Percentiles rank a stretch among this genome's conserved stretches.
Evolutionary conservation across 331 rosid genomes (phyloP).

Genomic region (Prunus yedoensis): DNA sequence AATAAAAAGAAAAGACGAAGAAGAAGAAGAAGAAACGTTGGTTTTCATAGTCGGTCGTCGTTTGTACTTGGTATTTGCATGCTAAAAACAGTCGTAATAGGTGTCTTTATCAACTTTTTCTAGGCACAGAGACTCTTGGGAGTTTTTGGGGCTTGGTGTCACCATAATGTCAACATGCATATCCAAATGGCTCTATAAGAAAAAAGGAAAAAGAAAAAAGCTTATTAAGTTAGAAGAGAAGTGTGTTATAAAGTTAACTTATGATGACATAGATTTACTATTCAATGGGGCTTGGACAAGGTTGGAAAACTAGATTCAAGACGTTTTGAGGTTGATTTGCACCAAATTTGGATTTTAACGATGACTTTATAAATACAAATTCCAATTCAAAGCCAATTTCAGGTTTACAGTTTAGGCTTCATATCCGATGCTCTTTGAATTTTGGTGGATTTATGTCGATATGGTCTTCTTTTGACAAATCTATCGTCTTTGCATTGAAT

Average conservation of each 20-base stretch:
- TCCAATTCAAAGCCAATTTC: too few relatives aligned
- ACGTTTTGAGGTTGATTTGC: neutral
- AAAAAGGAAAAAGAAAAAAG: too few relatives aligned
- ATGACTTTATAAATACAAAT: too few relatives aligned
- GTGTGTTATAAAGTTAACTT: neutral
- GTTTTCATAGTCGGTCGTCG: neutral
- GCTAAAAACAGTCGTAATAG: neutral
- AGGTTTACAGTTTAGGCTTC: too few relatives aligned
- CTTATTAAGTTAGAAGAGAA: neutral
- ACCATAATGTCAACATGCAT: slow-evolving; percentile 5
- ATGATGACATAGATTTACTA: neutral
- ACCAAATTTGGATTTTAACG: too few relatives aligned
- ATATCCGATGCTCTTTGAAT: too few relatives aligned
- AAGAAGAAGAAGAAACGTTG: too few relatives aligned
- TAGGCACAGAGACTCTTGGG: neutral
- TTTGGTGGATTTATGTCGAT: too few relatives aligned
- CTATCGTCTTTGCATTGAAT: too few relatives aligned
- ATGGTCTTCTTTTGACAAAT: too few relatives aligned
- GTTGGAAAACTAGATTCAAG: neutral
- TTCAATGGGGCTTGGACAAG: neutral
- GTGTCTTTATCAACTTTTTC: neutral
- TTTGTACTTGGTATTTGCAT: neutral
- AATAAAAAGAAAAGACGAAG: neutral
- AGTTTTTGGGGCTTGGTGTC: neutral
- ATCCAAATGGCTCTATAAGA: neutral